A percentile compares a stretch with the other conserved stretches of the same genome.
Conservation (phyloP, 2,329 filamentous ascomycete species). For the Triangularia verruculosa region DNA sequence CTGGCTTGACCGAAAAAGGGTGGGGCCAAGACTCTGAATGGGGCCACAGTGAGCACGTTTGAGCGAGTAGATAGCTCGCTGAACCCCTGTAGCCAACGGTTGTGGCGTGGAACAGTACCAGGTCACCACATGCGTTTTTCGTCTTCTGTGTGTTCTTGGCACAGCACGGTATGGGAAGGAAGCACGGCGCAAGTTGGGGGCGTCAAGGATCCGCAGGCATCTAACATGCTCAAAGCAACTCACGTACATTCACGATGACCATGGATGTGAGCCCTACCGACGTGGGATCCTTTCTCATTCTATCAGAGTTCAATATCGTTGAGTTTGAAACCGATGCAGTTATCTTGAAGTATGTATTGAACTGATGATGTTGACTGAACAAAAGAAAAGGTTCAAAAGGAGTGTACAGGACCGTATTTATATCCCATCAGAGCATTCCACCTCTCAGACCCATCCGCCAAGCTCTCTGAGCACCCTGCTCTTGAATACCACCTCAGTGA, state of each 20-base stretch:
- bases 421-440: too few species aligned
- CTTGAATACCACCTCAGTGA: too few species aligned
- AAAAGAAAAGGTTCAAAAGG: too few species aligned
- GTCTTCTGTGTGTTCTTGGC: background rate
- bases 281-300: background rate
- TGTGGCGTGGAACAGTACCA: background rate
- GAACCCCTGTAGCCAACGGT: background rate
- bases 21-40: background rate
- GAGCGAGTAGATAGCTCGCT: background rate
- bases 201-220: background rate
- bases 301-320: background rate
- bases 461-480: too few species aligned
- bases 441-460: too few species aligned
- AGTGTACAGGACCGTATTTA: too few species aligned
- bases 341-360: too few species aligned
- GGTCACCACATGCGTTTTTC: background rate
- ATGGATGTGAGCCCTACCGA: background rate
- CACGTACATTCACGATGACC: background rate
- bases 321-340: too few species aligned
- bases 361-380: too few species aligned
- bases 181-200: background rate
- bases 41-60: background rate
- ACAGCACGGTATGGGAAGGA: background rate
- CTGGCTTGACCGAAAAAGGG: background rate
- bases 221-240: background rate